These are phyloP conservation scores for Quercus engelmannii DNA, from an alignment of 306 rosid species.

Conservation along the genomic window DNA sequence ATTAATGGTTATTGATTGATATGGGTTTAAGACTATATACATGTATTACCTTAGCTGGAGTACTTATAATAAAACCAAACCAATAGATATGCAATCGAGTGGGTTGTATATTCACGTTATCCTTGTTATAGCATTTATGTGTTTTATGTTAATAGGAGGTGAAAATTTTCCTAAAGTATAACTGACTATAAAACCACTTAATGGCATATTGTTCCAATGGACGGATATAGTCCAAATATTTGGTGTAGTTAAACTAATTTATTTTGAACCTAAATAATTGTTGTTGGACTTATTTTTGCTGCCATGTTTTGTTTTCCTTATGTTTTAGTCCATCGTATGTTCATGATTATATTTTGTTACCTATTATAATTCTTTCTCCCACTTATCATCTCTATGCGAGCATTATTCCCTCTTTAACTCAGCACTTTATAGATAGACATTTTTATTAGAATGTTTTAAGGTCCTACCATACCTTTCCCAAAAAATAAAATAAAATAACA, in stretches of 20 bases:
- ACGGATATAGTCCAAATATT: neutral
- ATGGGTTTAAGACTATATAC: neutral
- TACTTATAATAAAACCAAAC: neutral
- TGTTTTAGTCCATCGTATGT: neutral
- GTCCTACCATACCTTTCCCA: too few species aligned
- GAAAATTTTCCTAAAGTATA: neutral
- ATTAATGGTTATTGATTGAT: neutral
- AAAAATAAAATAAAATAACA: too few species aligned
- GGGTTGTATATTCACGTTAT: neutral
- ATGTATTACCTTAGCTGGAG: neutral
- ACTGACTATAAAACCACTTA: neutral
- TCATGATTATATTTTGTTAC: neutral
- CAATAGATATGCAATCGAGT: neutral
- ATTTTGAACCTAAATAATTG: too few species aligned
- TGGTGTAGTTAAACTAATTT: too few species aligned
- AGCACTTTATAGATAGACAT: too few species aligned
- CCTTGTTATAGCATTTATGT: neutral
- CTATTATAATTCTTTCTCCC: neutral
- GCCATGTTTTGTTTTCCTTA: too few species aligned
- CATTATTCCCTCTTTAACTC: too few species aligned
- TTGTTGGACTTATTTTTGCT: too few species aligned
- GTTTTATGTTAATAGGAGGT: neutral
- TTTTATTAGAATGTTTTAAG: too few species aligned
- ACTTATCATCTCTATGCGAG: too few species aligned
- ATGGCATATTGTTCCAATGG: neutral